phyloP scores from a whole-genome alignment of 1,284 basidiomycete genomes.

The Moesziomyces parantarcticus region DNA sequence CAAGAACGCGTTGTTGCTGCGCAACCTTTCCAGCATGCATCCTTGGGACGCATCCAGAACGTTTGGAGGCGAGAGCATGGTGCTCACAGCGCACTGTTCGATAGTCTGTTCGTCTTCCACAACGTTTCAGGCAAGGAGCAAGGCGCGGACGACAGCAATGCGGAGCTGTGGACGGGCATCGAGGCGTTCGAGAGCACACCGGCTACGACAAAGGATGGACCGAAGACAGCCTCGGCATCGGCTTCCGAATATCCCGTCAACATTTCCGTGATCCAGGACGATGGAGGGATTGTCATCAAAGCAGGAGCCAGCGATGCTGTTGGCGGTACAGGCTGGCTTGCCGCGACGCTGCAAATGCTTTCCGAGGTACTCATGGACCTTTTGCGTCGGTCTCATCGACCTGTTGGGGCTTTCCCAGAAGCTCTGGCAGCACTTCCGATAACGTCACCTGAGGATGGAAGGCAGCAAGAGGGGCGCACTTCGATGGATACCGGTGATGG shows the following conservation, averaged over 20 bases:
- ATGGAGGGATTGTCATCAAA: conserved; percentile 8
- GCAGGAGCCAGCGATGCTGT: conserved; percentile 20
- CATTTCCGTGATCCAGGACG: conserved; percentile 17
- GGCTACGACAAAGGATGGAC: not conserved
- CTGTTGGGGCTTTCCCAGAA: conserved; percentile 12
- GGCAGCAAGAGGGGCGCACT: not conserved
- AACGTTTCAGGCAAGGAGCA: conserved; percentile 4
- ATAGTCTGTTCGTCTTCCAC: conserved; percentile 17
- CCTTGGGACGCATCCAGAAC: conserved; percentile 10
- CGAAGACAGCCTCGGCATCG: not conserved
- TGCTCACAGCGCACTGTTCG: conserved; percentile 3
- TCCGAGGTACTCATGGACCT: conserved; percentile 9
- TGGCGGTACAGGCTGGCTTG: conserved; percentile 10
- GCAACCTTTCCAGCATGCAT: conserved; percentile 25
- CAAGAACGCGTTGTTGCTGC: conserved; percentile 7
- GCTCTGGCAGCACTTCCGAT: conserved; percentile 8
- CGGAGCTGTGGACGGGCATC: conserved; percentile 1
- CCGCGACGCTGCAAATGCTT: conserved; percentile 8
- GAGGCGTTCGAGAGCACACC: not conserved
- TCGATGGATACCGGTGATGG: not conserved
- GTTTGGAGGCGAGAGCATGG: conserved; percentile 4
- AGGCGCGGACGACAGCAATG: not conserved
- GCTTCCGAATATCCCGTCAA: conserved; percentile 29
- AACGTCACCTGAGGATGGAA: not conserved
- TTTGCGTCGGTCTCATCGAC: conserved; percentile 5